Conservation (phyloP, 768 basidiomycete genomes). For the Tulasnella sp. region DNA sequence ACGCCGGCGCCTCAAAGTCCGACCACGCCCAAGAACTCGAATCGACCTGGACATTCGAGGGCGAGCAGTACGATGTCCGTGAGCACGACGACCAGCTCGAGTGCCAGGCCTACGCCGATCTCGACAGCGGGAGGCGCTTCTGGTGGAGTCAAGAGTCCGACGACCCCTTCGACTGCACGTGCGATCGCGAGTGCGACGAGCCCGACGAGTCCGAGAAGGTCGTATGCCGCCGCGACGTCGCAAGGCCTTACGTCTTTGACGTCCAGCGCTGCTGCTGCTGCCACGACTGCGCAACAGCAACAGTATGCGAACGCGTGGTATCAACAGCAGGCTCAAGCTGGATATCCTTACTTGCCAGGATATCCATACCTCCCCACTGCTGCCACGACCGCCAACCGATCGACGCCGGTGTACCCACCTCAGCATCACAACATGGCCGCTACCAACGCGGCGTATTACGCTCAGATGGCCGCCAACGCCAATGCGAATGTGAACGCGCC, state of each 20-base stretch:
- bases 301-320: neutral
- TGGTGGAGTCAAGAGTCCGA: neutral
- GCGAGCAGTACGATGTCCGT: no score
- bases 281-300: neutral
- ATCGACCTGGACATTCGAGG: no score
- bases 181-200: neutral
- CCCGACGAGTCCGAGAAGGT: neutral
- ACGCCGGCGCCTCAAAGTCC: no score
- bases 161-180: neutral
- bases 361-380: slow-evolving; percentile 9
- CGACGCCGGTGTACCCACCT: slow-evolving; percentile 12
- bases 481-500: neutral
- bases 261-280: neutral
- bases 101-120: no score
- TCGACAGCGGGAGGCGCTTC: neutral
- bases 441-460: slow-evolving; percentile 2
- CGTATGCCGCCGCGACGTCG: neutral
- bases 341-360: slow-evolving; percentile 7
- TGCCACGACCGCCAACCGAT: neutral
- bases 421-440: neutral
- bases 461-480: neutral
- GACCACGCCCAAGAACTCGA: no score
- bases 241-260: neutral
- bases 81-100: no score
- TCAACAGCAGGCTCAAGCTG: slow-evolving; percentile 4